Percentiles rank a stretch among this genome's conserved stretches.
Evolutionary conservation across 805 yeast species (phyloP).

Genomic region (Starmerella apicola): DNA sequence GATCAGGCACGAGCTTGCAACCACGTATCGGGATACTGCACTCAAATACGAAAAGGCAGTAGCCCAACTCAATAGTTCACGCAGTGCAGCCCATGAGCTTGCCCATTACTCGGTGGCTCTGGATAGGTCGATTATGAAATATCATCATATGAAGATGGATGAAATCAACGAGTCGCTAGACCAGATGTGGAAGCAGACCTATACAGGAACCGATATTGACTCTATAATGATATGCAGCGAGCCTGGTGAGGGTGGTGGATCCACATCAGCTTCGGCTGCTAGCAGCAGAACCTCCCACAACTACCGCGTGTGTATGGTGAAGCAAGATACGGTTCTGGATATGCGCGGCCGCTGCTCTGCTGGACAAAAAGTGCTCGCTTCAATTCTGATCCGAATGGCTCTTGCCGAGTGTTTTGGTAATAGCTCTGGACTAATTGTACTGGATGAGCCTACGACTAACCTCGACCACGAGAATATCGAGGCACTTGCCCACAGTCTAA

Average conservation of each 20-base stretch:
- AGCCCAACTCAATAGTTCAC: conserved; percentile 62
- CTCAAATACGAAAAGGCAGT: conserved; percentile 53
- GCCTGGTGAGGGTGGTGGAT: conserved; percentile 26
- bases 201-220: conserved; percentile 91
- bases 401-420: conserved; percentile 91
- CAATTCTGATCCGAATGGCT: conserved; percentile 81
- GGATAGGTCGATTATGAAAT: conserved; percentile 87
- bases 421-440: conserved; percentile 88
- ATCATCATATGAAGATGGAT: conserved; percentile 81
- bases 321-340: conserved; percentile 81
- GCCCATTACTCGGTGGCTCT: conserved; percentile 71
- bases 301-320: conserved; percentile 89
- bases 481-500: conserved; percentile 69
- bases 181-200: conserved; percentile 88
- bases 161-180: conserved; percentile 80
- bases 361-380: conserved; percentile 90
- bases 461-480: conserved; percentile 81
- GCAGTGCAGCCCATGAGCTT: conserved; percentile 68
- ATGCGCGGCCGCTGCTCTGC: conserved; percentile 99
- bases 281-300: conserved; percentile 54
- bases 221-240: conserved; percentile 79
- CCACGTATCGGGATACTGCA: conserved; percentile 63
- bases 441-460: conserved; percentile 97
- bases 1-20: conserved; percentile 45
- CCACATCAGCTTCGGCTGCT: conserved; percentile 1